phyloP scores from a whole-genome alignment of 1,284 basidiomycete genomes.

The Puccinia brachypodii region DNA sequence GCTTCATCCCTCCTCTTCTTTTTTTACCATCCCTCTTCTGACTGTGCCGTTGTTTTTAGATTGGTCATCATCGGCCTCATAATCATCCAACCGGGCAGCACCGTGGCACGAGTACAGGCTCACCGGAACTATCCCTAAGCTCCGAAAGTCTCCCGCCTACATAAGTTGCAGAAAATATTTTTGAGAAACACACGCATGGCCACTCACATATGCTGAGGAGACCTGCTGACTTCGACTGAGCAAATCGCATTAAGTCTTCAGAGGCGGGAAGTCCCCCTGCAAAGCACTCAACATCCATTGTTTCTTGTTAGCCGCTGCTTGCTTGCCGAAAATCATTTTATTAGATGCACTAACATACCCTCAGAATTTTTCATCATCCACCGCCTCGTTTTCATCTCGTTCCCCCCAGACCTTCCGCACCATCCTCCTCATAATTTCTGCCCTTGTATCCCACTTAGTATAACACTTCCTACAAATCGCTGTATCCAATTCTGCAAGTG shows the following conservation, averaged over 20 bases:
- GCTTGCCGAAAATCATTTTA: not conserved
- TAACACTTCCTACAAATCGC: not conserved
- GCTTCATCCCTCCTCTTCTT: not conserved
- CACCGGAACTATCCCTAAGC: constrained; percentile 34
- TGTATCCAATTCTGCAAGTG: constrained; percentile 2
- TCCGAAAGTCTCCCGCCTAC: constrained; percentile 41
- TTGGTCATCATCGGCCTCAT: constrained; percentile 40
- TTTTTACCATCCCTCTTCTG: not conserved
- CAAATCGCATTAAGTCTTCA: constrained; percentile 31
- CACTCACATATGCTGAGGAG: constrained; percentile 33
- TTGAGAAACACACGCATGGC: constrained; percentile 15
- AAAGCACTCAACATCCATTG: constrained; percentile 12
- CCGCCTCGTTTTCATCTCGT: not conserved
- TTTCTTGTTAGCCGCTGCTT: not conserved
- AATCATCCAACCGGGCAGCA: constrained; percentile 34
- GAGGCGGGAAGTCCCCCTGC: constrained; percentile 19
- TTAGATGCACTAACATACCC: not conserved
- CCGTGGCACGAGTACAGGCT: constrained; percentile 30
- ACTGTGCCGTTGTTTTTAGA: constrained; percentile 26
- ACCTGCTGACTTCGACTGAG: constrained; percentile 37
- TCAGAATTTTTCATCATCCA: constrained; percentile 2
- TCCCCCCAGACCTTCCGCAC: not conserved
- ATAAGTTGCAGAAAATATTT: constrained; percentile 16
- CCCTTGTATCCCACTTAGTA: not conserved
- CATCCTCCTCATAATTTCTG: not conserved